Base-by-base conservation (phyloP, 2,329 filamentous ascomycete genomes). In the Tolypocladium tundrense region DNA sequence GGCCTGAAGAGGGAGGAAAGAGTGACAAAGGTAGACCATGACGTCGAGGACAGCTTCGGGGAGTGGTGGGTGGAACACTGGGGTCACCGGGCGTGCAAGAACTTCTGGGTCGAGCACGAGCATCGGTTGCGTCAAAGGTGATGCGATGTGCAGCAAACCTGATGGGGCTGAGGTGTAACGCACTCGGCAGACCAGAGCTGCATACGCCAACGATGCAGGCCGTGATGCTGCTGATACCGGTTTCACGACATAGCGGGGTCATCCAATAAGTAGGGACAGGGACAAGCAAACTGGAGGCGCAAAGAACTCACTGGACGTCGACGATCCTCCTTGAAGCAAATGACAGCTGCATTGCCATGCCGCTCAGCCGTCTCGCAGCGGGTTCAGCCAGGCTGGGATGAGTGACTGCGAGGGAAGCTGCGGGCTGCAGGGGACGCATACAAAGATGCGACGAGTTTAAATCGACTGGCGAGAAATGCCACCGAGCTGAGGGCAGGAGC, bases 51-150 rank as follows among this genome's bases (percentile, higher is more conserved):
- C 71, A 91, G 88, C 70, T 97, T 97, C 77, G 91, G 91, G 14
- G 93, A 97, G 75, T 97, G 91, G 90, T 97, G 93, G 93, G 79
- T 88, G 48, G 91, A 97, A 52, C 87, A 93, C 70, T 92, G 91
- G 88, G 90, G 88, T 0, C 88, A 92, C 72, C 77, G 83, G 61
- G 82, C 84, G 24, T 97, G 93, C 73, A 84, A 84, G 69, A 87
- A 88, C 61, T 96, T 96, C 68, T 97, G 93, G 93, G 75, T 87
- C 59, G 79, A 87, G 65, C 87, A 95, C 70, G 88, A 89, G 70
- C 78, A 78, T 56, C 78, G 79, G 59, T 75, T 96, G 63, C 82
- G 84, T 62, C 87, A 88, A 65, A 81, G 88, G 66, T 94, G 64
- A 70, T 41, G 43, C 14, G 11, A 21, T 31, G 6, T 33, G 40